These are phyloP conservation scores for Blastocystis sp. DNA, from an alignment of 352 stramenopile species.

Conservation along the genomic window DNA sequence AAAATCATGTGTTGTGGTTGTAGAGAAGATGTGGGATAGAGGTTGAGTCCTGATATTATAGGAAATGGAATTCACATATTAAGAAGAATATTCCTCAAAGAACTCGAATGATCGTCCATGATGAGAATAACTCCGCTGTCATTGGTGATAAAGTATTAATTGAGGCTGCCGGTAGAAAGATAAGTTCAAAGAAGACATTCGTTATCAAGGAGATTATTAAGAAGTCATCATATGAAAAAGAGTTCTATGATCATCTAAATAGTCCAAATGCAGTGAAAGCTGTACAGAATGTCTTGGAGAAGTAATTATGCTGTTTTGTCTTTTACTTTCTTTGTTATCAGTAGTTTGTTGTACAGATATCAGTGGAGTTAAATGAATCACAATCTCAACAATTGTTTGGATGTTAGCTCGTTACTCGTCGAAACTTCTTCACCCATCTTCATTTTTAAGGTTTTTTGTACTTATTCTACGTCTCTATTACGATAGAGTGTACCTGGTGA, in stretches of 20 bases:
- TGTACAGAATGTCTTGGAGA: neutral
- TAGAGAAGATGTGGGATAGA: conserved; percentile 42
- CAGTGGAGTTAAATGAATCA: neutral
- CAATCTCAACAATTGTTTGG: neutral
- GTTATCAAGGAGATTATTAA: conserved; percentile 59
- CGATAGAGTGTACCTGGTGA: conserved; percentile 34
- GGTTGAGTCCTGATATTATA: neutral
- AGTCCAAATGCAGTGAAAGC: conserved; percentile 20
- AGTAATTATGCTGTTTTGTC: neutral
- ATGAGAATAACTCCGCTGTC: conserved; percentile 48
- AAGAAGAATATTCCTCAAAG: conserved; percentile 56
- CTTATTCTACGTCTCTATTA: neutral
- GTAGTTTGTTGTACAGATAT: neutral
- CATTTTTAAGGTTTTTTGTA: neutral
- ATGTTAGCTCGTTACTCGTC: neutral
- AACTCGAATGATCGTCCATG: conserved; percentile 67
- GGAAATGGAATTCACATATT: conserved; percentile 67
- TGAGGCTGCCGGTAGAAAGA: conserved; percentile 52
- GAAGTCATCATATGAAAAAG: conserved; percentile 16
- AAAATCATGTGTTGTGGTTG: conserved; percentile 64
- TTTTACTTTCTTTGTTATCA: conserved; percentile 28
- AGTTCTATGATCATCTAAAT: conserved; percentile 59
- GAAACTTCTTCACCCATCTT: neutral
- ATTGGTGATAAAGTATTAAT: conserved; percentile 67
- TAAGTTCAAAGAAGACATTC: conserved; percentile 59